Base-by-base conservation (phyloP, 2,329 filamentous ascomycete genomes). In the Colletotrichum navitas region DNA sequence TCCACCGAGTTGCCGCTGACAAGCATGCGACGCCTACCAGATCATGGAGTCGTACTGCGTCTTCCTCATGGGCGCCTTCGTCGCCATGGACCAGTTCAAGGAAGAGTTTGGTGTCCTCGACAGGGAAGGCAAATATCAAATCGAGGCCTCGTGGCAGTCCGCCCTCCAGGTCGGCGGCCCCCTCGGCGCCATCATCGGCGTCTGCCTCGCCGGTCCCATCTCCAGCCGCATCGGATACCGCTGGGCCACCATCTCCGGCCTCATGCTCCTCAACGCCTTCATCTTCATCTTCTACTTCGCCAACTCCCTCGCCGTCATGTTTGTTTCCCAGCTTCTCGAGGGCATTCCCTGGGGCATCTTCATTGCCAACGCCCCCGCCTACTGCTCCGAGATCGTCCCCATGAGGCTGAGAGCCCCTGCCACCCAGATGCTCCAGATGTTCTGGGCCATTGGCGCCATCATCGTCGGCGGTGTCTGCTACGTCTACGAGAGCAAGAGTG, bases 331-430 rank as follows among this genome's bases (percentile, higher is more conserved):
- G 81, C 80, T 89, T 66, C 83, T 91, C 58, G 88, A 90, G 78
- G 89, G 89, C 72, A 76, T 91, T 5, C 89, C 89, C 2, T 91
- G 89, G 89, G 89, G 89, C 34, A 86, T 91, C 76, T 91, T 91
- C 79, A 89, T 90, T 74, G 88, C 89, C 77, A 90, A 90, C 77
- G 85, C 89, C 5, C 89, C 89, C 0, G 89, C 89, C 8, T 91
- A 91, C 81, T 88, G 85, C 79, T 81, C 80, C 76, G 89, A 91
- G 78, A 89, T 91, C 68, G 87, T 89, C 3, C 89, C 89, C 1
- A 84, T 91, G 63, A 81, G 81, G 76, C 79, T 91, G 66, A 81
- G 89, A 78, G 89, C 86, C 64, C 85, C 88, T 26, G 85, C 84
- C 5, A 91, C 89, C 2, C 86, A 88, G 79, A 91, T 88, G 85